phyloP scores from a whole-genome alignment of 371 early-diverging fungal species.

The Mucor plumbeus region DNA sequence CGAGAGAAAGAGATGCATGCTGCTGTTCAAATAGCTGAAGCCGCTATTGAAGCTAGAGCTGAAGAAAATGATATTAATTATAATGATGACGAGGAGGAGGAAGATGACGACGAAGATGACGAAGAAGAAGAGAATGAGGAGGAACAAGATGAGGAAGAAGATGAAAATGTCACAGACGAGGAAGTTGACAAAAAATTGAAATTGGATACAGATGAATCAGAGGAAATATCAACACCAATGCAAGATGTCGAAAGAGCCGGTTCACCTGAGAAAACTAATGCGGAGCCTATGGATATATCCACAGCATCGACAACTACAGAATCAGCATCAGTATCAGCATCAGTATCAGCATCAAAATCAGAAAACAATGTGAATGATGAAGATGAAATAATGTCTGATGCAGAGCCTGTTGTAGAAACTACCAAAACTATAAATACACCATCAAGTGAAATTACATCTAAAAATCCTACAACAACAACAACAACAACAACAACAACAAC shows the following conservation, averaged over 20 bases:
- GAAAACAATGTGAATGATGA: slow-evolving; percentile 6
- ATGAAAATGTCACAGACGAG: background rate
- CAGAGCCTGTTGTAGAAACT: slow-evolving; percentile 2
- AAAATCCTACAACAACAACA: background rate
- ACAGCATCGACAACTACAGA: background rate
- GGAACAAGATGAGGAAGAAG: slow-evolving; percentile 3
- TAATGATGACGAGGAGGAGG: slow-evolving; percentile 11
- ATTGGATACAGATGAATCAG: background rate
- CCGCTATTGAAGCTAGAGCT: slow-evolving; percentile 5
- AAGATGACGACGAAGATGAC: background rate
- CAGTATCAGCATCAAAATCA: background rate
- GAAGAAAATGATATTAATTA: slow-evolving; percentile 4
- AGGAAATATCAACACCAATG: slow-evolving; percentile 10
- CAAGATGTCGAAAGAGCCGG: background rate
- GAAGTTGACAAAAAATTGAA: background rate
- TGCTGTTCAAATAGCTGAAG: slow-evolving; percentile 13
- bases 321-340: background rate
- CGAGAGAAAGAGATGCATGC: slow-evolving; percentile 23
- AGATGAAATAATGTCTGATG: slow-evolving; percentile 25
- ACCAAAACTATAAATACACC: background rate
- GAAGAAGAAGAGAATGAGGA: background rate
- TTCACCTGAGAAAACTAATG: slow-evolving; percentile 5
- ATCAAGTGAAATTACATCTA: background rate
- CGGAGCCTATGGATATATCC: slow-evolving; percentile 15
- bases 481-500: background rate